These are phyloP conservation scores for Globisporangium rhizosaccharum DNA, from an alignment of 352 stramenopile genomes.

Conservation along the genomic window DNA sequence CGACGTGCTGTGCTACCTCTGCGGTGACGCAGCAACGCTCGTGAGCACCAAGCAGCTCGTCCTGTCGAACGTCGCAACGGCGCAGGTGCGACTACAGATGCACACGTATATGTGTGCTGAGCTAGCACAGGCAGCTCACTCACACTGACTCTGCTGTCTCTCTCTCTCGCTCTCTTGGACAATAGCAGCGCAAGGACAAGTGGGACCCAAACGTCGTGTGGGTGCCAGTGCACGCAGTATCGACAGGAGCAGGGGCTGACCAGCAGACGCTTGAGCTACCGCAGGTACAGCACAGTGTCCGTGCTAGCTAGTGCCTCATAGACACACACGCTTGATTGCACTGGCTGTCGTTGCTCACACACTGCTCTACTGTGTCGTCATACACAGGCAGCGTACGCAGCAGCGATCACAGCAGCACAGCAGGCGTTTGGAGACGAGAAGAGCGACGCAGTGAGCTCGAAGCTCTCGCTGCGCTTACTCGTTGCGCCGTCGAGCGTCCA, in stretches of 20 bases:
- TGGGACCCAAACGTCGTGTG: constrained; percentile 18
- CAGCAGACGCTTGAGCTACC: constrained; percentile 8
- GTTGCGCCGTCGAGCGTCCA: constrained; percentile 30
- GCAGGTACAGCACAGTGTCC: background rate
- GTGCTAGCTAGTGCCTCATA: background rate
- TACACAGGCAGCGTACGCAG: constrained; percentile 23
- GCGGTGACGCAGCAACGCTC: constrained; percentile 16
- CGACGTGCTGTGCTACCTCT: constrained; percentile 36
- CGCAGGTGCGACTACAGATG: constrained; percentile 15
- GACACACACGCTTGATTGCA: background rate
- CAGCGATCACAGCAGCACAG: constrained; percentile 24
- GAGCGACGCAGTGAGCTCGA: constrained; percentile 23
- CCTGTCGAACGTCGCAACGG: constrained; percentile 19
- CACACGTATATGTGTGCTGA: background rate
- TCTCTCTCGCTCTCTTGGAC: no score
- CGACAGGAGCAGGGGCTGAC: constrained; percentile 1
- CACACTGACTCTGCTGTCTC: constrained; percentile 4
- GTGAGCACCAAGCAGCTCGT: constrained; percentile 6
- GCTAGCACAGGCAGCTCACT: background rate
- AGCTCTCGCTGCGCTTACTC: constrained; percentile 31
- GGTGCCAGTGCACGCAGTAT: constrained; percentile 26
- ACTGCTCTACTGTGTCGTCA: background rate
- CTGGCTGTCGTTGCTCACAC: background rate
- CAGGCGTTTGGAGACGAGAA: constrained; percentile 32
- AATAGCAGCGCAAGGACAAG: constrained; percentile 13